These are phyloP conservation scores for Phytopythium litorale DNA, from an alignment of 352 stramenopile genomes.

Conservation along the genomic window DNA sequence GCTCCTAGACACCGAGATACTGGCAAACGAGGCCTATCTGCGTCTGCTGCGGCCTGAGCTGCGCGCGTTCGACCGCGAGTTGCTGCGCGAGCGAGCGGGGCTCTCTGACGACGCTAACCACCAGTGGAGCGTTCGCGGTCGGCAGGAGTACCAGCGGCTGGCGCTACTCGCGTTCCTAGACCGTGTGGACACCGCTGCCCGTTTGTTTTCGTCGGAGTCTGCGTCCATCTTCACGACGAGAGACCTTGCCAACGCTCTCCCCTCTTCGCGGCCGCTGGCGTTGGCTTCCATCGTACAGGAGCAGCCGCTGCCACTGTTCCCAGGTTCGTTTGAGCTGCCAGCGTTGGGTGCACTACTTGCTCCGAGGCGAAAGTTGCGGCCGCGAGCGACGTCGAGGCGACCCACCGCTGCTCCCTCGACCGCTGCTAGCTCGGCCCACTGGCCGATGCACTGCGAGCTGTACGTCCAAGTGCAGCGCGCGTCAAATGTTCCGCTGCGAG, in stretches of 20 bases:
- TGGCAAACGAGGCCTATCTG: constrained; percentile 52
- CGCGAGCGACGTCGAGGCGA: constrained; percentile 17
- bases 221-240: constrained; percentile 1
- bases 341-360: constrained; percentile 53
- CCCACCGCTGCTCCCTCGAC: constrained; percentile 7
- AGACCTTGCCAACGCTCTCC: background rate
- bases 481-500: constrained; percentile 64
- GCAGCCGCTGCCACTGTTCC: constrained; percentile 74
- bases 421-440: constrained; percentile 28
- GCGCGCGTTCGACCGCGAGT: constrained; percentile 42
- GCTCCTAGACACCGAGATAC: constrained; percentile 53
- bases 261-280: constrained; percentile 4
- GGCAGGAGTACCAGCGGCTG: constrained; percentile 39
- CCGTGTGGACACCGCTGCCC: constrained; percentile 34
- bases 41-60: constrained; percentile 61
- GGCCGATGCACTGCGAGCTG: constrained; percentile 60
- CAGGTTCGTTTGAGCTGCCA: constrained; percentile 57
- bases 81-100: constrained; percentile 42
- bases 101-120: constrained; percentile 10
- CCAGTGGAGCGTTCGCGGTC: constrained; percentile 38
- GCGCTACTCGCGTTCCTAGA: constrained; percentile 66
- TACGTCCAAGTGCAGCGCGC: constrained; percentile 84
- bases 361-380: constrained; percentile 42
- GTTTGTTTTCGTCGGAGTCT: constrained; percentile 2
- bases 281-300: constrained; percentile 83